phyloP scores from a whole-genome alignment of 208 protist genomes.

The Acanthamoeba lenticulata region DNA sequence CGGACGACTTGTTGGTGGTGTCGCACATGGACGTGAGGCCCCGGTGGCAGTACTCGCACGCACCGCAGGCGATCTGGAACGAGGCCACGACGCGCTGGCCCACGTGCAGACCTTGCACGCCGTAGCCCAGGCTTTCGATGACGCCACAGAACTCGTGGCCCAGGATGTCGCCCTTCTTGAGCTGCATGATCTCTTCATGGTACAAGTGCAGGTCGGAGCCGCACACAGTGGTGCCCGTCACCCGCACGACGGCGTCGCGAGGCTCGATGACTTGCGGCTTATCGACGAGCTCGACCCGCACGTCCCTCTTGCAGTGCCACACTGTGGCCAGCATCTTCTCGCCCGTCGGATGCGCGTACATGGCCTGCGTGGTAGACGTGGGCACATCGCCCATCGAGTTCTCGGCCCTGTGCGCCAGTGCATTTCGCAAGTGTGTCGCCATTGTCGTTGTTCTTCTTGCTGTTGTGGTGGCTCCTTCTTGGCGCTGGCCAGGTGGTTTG shows the following conservation, averaged over 20 bases:
- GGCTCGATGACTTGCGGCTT: constrained; percentile 72
- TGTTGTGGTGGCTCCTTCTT: too few relatives aligned
- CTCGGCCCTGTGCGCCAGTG: too few relatives aligned
- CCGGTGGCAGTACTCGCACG: constrained; percentile 79
- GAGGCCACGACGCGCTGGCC: constrained; percentile 72
- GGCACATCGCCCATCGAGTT: not conserved
- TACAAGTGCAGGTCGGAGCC: constrained; percentile 80
- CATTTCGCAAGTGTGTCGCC: too few relatives aligned
- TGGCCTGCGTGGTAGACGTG: not conserved
- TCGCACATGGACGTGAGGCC: constrained; percentile 68
- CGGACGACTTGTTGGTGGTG: constrained; percentile 66
- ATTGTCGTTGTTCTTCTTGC: too few relatives aligned
- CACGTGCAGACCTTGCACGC: constrained; percentile 64
- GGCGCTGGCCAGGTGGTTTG: too few relatives aligned
- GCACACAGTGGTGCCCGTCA: constrained; percentile 76
- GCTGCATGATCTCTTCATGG: constrained; percentile 68
- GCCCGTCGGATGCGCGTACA: not conserved
- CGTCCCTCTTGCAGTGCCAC: constrained; percentile 65
- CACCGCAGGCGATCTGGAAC: constrained; percentile 70
- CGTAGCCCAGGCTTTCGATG: constrained; percentile 61
- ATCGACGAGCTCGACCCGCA: not conserved
- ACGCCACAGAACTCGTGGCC: constrained; percentile 77
- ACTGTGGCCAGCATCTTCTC: constrained; percentile 67
- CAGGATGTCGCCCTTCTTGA: constrained; percentile 77
- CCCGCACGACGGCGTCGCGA: constrained; percentile 68